phyloP scores from a whole-genome alignment of 495 filamentous ascomycete genomes.

The Opeltia flavorubescens region DNA sequence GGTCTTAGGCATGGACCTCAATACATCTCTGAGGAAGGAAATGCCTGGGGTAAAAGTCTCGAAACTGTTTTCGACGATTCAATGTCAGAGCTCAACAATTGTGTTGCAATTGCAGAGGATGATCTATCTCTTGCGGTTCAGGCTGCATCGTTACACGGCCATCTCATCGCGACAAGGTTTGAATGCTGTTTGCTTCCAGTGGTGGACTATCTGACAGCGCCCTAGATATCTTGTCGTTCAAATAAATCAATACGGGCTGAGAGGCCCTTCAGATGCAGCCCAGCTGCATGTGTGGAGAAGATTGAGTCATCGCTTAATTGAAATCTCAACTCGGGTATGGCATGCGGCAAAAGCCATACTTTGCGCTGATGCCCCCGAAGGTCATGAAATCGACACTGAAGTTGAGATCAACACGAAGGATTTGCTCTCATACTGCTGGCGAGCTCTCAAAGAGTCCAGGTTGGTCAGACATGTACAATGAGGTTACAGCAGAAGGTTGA shows the following conservation, averaged over 20 bases:
- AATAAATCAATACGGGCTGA: slow-evolving; percentile 11
- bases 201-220: slow-evolving; percentile 6
- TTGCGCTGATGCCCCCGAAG: slow-evolving; percentile 86
- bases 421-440: slow-evolving; percentile 82
- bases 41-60: background rate
- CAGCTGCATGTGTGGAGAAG: background rate
- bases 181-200: background rate
- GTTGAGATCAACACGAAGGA: slow-evolving; percentile 66
- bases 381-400: slow-evolving; percentile 59
- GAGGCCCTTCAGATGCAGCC: background rate
- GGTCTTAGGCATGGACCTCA: slow-evolving; percentile 26
- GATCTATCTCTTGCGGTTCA: slow-evolving; percentile 47
- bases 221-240: slow-evolving; percentile 23
- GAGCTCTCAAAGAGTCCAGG: slow-evolving; percentile 85
- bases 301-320: slow-evolving; percentile 28
- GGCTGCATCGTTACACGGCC: slow-evolving; percentile 54
- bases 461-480: slow-evolving; percentile 25
- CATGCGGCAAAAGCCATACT: slow-evolving; percentile 54
- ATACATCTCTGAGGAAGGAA: background rate
- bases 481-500: background rate
- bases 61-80: slow-evolving; percentile 4
- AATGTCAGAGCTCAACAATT: slow-evolving; percentile 32
- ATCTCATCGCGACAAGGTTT: slow-evolving; percentile 32
- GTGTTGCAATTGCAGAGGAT: slow-evolving; percentile 37
- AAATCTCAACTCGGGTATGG: slow-evolving; percentile 55